Base-by-base conservation (phyloP, 129 eudicot genomes). In the Lonicera japonica region DNA sequence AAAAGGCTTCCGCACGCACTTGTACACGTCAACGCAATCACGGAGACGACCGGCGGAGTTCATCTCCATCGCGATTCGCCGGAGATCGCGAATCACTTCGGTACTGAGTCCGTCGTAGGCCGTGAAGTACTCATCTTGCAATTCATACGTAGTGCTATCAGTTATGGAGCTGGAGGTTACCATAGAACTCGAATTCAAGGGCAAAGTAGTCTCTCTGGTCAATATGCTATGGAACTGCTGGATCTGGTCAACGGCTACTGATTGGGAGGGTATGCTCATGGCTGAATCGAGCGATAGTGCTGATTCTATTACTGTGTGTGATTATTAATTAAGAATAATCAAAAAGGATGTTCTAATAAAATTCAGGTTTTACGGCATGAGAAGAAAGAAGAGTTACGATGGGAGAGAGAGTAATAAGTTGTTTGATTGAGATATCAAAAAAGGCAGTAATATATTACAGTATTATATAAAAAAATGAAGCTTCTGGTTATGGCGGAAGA, bases 1-100 rank as follows among this genome's bases (percentile, higher is more conserved):
- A 18, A 63, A 55, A 21, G 14, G 8, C 22, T 63, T 46, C 66
- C 79, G 41, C 23, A 36, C 66, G 20, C 54, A 25, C 66, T 21
- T 55, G 61, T 75, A 75, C 20, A 47, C 47, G 16, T 58, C 29
- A 57, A 75, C 60, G 18, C 74, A 75, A 3, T 63, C 61, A 0
- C 21, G 55, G 1, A 75, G 38, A 43, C 47, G 19, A 17, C 66
- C 70, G 1, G 38, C 8, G 5, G 46, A 21, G 10, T 39, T 58
- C 74, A 75, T 54, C 21, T 45, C 68, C 50, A 25, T 12, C 0
- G 66, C 66, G 1, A 75, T 58, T 20, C 14, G 56, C 1, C 61
- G 51, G 43, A 75, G 64, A 41, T 54, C 65, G 2, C 5, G n/a
- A 48, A 54, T 38, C 43, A 50, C 69, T 7, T 74, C 70, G 1